These are phyloP conservation scores for Suillus subalutaceus DNA, from an alignment of 768 basidiomycete species.

Conservation along the genomic window DNA sequence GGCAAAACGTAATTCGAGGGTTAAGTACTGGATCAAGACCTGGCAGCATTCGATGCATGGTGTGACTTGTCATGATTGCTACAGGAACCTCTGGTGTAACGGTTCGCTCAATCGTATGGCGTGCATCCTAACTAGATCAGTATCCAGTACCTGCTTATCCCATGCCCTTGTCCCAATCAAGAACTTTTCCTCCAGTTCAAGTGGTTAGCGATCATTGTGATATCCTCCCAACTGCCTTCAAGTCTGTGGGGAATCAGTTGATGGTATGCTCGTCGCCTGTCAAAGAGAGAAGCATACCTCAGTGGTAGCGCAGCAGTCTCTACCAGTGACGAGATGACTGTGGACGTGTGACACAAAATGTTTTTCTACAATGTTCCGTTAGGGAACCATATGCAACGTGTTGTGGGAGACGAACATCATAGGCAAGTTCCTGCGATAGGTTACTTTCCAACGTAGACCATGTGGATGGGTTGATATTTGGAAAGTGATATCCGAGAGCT, in stretches of 20 bases:
- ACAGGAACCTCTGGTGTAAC: conserved; percentile 5
- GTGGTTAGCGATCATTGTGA: conserved; percentile 46
- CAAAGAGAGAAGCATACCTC: conserved; percentile 41
- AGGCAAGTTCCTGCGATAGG: too few species aligned
- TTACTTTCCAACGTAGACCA: too few species aligned
- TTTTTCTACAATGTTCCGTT: too few species aligned
- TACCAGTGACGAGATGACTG: conserved; percentile 31
- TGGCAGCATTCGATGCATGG: conserved; percentile 45
- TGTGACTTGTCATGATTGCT: conserved; percentile 25
- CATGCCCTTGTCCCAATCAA: conserved; percentile 53
- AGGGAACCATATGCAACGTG: too few species aligned
- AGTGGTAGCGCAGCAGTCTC: conserved; percentile 61
- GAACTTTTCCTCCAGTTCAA: conserved; percentile 57
- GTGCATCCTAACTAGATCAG: conserved; percentile 33
- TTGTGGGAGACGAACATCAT: too few species aligned
- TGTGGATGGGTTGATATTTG: too few species aligned
- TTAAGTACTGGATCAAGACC: conserved; percentile 40
- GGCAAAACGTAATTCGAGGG: conserved; percentile 63
- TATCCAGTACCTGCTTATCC: conserved; percentile 54
- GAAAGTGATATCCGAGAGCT: too few species aligned
- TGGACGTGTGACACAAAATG: too few species aligned
- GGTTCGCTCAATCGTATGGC: conserved; percentile 1
- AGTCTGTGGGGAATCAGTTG: conserved; percentile 28
- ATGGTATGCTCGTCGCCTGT: background rate
- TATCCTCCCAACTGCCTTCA: conserved; percentile 37